phyloP scores from a whole-genome alignment of 1,284 basidiomycete species.

The Pulchroboletus neoregius region DNA sequence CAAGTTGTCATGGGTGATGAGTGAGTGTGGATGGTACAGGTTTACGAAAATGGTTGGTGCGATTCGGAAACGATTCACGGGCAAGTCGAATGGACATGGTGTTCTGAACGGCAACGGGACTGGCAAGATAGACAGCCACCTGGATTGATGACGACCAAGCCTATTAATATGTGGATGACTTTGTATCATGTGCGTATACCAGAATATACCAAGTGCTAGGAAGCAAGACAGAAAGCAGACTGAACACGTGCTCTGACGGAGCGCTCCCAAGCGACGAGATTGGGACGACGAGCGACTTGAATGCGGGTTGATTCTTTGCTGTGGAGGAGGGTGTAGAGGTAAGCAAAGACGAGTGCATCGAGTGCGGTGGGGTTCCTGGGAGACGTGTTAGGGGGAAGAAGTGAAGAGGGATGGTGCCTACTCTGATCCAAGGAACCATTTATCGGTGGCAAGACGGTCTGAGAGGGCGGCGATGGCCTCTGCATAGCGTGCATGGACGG shows the following conservation, averaged over 20 bases:
- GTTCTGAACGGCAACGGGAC: slow-evolving; percentile 17
- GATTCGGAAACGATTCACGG: slow-evolving; percentile 50
- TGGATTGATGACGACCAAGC: slow-evolving; percentile 9
- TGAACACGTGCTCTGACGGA: slow-evolving; percentile 58
- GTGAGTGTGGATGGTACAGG: slow-evolving; percentile 37
- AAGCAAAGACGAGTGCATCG: slow-evolving; percentile 76
- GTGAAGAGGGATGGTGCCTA: slow-evolving; percentile 36
- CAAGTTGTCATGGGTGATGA: background rate
- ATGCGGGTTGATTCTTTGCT: slow-evolving; percentile 48
- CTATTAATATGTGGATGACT: background rate
- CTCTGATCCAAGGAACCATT: slow-evolving; percentile 75
- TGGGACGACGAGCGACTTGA: slow-evolving; percentile 64
- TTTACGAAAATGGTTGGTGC: slow-evolving; percentile 64
- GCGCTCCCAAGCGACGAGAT: slow-evolving; percentile 74
- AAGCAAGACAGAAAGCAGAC: slow-evolving; percentile 41
- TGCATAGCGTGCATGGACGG: slow-evolving; percentile 55
- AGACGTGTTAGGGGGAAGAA: slow-evolving; percentile 7
- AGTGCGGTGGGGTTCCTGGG: slow-evolving; percentile 61
- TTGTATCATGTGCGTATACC: slow-evolving; percentile 14
- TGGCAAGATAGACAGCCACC: slow-evolving; percentile 11
- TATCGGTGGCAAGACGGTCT: slow-evolving; percentile 66
- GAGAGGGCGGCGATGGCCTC: slow-evolving; percentile 70
- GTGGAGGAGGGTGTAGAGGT: slow-evolving; percentile 62
- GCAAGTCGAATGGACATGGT: slow-evolving; percentile 13
- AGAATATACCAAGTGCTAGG: slow-evolving; percentile 20